A percentile compares a stretch with the other conserved stretches of the same genome.
phyloP scores from a whole-genome alignment of 2,329 filamentous ascomycete species.

The Diaporthe ilicicola region DNA sequence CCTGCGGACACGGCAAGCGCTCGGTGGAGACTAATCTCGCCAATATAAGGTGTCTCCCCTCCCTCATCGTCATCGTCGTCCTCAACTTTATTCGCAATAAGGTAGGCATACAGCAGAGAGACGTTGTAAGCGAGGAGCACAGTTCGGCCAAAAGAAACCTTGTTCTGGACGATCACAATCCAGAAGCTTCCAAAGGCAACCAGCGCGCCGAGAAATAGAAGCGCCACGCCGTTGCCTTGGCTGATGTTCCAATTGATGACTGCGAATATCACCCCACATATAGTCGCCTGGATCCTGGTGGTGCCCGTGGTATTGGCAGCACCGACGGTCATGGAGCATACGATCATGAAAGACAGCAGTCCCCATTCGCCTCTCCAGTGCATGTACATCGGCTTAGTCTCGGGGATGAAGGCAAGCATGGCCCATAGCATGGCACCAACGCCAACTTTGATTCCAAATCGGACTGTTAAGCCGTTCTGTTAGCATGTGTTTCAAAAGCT shows the following conservation, averaged over 20 bases:
- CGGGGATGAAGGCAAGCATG: constrained; percentile 83
- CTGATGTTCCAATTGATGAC: constrained; percentile 81
- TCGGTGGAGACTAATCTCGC: constrained; percentile 87
- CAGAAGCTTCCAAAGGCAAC: constrained; percentile 88
- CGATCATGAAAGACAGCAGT: constrained; percentile 95
- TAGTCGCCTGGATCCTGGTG: constrained; percentile 85
- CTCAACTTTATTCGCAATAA: constrained; percentile 79
- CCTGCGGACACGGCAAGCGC: constrained; percentile 86
- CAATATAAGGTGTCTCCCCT: constrained; percentile 82
- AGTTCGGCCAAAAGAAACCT: constrained; percentile 91
- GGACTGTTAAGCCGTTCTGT: constrained; percentile 48
- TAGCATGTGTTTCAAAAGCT: constrained; percentile 33
- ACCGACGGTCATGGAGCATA: constrained; percentile 97
- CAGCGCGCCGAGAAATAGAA: constrained; percentile 84
- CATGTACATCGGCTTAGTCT: constrained; percentile 81
- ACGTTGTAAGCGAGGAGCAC: constrained; percentile 97
- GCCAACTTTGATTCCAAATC: constrained; percentile 92
- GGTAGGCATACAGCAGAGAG: constrained; percentile 93
- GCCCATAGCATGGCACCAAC: constrained; percentile 90
- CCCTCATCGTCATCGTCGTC: constrained; percentile 90
- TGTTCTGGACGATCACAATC: constrained; percentile 83
- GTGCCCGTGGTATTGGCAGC: constrained; percentile 93
- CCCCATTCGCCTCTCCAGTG: constrained; percentile 98
- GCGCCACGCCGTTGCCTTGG: constrained; percentile 74
- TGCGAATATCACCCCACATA: constrained; percentile 80